phyloP scores from a whole-genome alignment of 2,329 filamentous ascomycete species.

The Magnaporthales sp. region DNA sequence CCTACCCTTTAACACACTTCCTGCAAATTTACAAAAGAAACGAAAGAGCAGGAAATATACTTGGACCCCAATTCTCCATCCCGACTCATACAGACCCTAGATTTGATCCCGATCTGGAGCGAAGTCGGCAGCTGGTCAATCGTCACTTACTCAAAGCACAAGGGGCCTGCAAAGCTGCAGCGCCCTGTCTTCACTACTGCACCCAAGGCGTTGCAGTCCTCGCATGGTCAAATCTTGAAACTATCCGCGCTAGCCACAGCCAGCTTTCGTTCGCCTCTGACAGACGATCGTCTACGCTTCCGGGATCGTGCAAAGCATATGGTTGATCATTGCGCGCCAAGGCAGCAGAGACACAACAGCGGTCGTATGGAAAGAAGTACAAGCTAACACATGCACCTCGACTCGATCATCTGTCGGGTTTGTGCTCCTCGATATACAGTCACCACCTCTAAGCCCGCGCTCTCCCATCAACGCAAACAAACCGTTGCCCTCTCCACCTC shows the following conservation, averaged over 20 bases:
- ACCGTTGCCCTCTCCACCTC: conserved; percentile 46
- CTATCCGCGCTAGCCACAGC: neutral
- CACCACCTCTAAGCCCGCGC: conserved; percentile 17
- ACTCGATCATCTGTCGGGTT: neutral
- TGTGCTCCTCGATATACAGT: neutral
- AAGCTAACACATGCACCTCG: conserved; percentile 8
- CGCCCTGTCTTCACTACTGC: neutral
- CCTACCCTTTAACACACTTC: neutral
- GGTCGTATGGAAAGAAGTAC: neutral
- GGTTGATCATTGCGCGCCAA: neutral
- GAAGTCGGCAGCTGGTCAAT: neutral
- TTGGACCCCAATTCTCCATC: neutral
- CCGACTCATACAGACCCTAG: neutral
- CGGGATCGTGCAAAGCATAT: neutral
- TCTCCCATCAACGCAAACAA: conserved; percentile 42
- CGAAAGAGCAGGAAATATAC: neutral
- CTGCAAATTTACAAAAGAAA: neutral
- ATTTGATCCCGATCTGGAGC: neutral
- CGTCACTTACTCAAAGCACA: neutral
- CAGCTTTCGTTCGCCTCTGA: neutral
- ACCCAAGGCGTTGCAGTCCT: neutral
- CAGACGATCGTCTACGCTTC: neutral
- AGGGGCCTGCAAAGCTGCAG: neutral
- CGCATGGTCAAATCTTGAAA: neutral
- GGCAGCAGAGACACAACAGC: neutral